phyloP scores from a whole-genome alignment of 345 rosid species.

The sweet orange (Citrus sinensis) region DNA sequence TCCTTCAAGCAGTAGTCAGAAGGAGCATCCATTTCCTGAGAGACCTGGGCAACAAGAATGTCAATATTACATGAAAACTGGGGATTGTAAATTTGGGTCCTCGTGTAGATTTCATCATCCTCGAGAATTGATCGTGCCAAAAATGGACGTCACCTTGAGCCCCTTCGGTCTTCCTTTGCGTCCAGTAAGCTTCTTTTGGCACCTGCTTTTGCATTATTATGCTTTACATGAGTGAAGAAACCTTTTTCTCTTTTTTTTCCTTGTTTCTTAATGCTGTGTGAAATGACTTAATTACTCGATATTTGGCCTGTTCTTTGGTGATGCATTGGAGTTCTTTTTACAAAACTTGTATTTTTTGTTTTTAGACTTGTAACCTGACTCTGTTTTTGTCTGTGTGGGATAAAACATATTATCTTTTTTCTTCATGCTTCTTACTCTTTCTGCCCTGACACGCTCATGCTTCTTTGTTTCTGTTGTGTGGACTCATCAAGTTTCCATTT shows the following conservation, averaged over 20 bases:
- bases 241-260: not conserved
- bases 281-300: not conserved
- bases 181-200: constrained; percentile 53
- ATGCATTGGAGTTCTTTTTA: not conserved
- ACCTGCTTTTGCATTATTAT: constrained; percentile 3
- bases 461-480: not conserved
- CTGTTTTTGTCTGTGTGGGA: not conserved
- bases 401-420: not conserved
- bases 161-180: constrained; percentile 81
- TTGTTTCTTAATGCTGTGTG: not conserved
- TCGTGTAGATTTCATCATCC: constrained; percentile 96
- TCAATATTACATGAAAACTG: constrained; percentile 79
- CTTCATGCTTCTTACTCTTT: not conserved
- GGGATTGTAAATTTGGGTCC: constrained; percentile 83
- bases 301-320: not conserved
- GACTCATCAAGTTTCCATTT: not conserved
- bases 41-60: constrained; percentile 90
- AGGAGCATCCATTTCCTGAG: constrained; percentile 69
- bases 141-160: constrained; percentile 46
- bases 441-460: not conserved
- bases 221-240: constrained; percentile 1
- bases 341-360: not conserved
- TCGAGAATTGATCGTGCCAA: constrained; percentile 43
- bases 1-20: constrained; percentile 54
- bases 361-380: not conserved